These are phyloP conservation scores for Penicillium cinerascens DNA, from an alignment of 495 filamentous ascomycete genomes.

Conservation along the genomic window DNA sequence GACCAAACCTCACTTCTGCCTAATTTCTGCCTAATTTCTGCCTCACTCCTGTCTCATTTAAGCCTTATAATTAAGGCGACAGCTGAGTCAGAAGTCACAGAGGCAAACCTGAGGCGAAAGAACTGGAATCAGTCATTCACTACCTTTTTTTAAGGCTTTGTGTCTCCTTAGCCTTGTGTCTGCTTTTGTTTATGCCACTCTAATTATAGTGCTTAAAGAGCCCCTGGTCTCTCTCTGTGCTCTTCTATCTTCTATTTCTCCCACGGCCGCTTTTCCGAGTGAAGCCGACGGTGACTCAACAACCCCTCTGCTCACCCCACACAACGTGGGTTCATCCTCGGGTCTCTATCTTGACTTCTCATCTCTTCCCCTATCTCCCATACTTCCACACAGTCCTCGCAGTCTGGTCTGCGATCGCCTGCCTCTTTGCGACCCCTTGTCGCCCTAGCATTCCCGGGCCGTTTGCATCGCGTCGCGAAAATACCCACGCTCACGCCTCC, in stretches of 20 bases:
- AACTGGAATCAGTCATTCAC: neutral
- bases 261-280: neutral
- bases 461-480: slow-evolving; percentile 25
- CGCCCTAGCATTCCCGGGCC: slow-evolving; percentile 16
- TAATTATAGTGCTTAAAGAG: neutral
- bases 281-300: slow-evolving; percentile 24
- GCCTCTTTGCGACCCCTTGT: neutral
- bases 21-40: no score
- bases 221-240: neutral
- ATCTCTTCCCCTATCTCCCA: neutral
- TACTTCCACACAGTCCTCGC: neutral
- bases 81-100: slow-evolving; percentile 2
- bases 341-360: slow-evolving; percentile 10
- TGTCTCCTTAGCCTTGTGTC: neutral
- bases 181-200: neutral
- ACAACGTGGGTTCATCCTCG: slow-evolving; percentile 17
- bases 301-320: slow-evolving; percentile 22
- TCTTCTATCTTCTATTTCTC: neutral
- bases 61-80: neutral
- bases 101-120: neutral
- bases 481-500: slow-evolving; percentile 3
- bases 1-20: no score
- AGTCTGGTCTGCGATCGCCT: neutral
- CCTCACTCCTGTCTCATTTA: no score
- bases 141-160: neutral